Percentiles rank a stretch among this genome's conserved stretches.
These are phyloP conservation scores for Tetrapisispora nanseiensis DNA, from an alignment of 805 yeast genomes.

Conservation along the genomic window DNA sequence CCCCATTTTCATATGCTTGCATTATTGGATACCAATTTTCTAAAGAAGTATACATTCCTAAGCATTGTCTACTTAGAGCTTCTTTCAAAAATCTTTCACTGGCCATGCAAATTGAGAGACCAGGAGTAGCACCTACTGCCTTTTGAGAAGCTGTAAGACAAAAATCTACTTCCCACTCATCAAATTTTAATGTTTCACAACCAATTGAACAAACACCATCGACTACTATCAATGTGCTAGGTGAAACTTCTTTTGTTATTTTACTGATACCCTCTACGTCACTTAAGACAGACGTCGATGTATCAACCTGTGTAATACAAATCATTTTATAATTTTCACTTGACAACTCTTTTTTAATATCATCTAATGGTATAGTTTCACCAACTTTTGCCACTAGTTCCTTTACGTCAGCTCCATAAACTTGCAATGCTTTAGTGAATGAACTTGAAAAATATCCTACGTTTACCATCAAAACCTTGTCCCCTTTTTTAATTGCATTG, in stretches of 20 bases:
- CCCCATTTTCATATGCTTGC: slow-evolving; percentile 74
- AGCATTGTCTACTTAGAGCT: slow-evolving; percentile 32
- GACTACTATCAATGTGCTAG: slow-evolving; percentile 74
- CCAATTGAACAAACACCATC: slow-evolving; percentile 95
- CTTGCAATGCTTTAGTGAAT: slow-evolving; percentile 63
- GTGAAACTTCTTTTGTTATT: slow-evolving; percentile 54
- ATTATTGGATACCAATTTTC: slow-evolving; percentile 83
- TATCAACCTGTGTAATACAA: slow-evolving; percentile 91
- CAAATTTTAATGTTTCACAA: slow-evolving; percentile 77
- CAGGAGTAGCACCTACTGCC: slow-evolving; percentile 92
- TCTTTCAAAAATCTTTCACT: slow-evolving; percentile 64
- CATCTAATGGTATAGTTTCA: slow-evolving; percentile 47
- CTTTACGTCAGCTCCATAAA: slow-evolving; percentile 71
- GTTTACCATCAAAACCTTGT: slow-evolving; percentile 68
- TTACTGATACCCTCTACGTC: slow-evolving; percentile 56
- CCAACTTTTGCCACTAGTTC: slow-evolving; percentile 67
- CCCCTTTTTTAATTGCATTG: slow-evolving; percentile 60
- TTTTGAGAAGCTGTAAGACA: slow-evolving; percentile 90
- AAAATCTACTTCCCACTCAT: slow-evolving; percentile 82
- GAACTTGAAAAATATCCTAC: slow-evolving; percentile 87
- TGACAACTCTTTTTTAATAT: slow-evolving; percentile 47
- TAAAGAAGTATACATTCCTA: slow-evolving; percentile 47
- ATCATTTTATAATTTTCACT: slow-evolving; percentile 50
- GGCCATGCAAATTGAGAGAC: slow-evolving; percentile 68
- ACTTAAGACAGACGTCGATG: slow-evolving; percentile 86